A percentile compares a stretch with the other conserved stretches of the same genome.
These are phyloP conservation scores for Candida odintsovae DNA, from an alignment of 805 yeast genomes.

Conservation along the genomic window DNA sequence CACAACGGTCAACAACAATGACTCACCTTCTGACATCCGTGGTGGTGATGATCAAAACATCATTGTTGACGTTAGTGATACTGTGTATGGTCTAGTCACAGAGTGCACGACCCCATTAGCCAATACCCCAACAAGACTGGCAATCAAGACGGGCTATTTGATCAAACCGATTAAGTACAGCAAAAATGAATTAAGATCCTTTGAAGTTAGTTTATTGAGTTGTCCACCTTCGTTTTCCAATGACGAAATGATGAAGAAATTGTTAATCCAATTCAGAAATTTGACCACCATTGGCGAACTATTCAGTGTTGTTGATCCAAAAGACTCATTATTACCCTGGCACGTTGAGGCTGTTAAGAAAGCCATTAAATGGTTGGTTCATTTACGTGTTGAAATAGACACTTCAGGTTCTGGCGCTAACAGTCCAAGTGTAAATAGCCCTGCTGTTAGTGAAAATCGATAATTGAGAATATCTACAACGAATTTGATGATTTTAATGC, in stretches of 20 bases:
- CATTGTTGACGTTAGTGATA: slow-evolving; percentile 45
- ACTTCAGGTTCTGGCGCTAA: background rate
- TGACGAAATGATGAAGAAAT: slow-evolving; percentile 44
- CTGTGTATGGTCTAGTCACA: slow-evolving; percentile 53
- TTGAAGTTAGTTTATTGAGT: slow-evolving; percentile 65
- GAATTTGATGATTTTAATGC: background rate
- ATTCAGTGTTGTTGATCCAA: slow-evolving; percentile 29
- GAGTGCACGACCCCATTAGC: slow-evolving; percentile 59
- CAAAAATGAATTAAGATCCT: slow-evolving; percentile 29
- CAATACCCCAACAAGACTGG: slow-evolving; percentile 63
- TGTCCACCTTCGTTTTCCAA: slow-evolving; percentile 65
- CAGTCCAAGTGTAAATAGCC: background rate
- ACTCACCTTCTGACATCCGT: slow-evolving; percentile 12
- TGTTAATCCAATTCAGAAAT: slow-evolving; percentile 58
- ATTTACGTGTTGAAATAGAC: slow-evolving; percentile 39
- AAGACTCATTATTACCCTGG: slow-evolving; percentile 55
- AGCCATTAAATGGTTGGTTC: slow-evolving; percentile 51
- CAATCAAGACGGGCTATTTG: slow-evolving; percentile 66
- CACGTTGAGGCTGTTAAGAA: slow-evolving; percentile 66
- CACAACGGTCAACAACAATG: slow-evolving; percentile 7
- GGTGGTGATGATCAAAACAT: slow-evolving; percentile 6
- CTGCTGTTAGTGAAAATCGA: background rate
- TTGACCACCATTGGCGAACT: slow-evolving; percentile 37
- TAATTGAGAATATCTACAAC: background rate
- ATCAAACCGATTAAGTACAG: slow-evolving; percentile 33